Percentiles rank a stretch among this genome's conserved stretches.
Conservation (phyloP, 495 filamentous ascomycete species). For the Hyaloscypha finlandica region DNA sequence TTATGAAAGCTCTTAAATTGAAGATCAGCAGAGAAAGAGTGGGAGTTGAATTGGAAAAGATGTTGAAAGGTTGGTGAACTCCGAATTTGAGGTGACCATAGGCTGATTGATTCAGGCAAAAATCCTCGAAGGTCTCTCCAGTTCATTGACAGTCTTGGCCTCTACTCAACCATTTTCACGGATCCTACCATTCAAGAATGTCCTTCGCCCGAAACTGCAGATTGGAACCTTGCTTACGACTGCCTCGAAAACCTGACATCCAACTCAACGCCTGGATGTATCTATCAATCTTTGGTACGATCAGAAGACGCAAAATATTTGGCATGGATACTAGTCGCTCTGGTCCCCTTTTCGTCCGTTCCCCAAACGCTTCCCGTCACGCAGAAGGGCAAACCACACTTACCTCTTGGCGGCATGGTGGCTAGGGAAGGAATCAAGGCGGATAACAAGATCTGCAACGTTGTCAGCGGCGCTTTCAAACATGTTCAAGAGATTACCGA, state of each 20-base stretch:
- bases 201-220: conserved; percentile 38
- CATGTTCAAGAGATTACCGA: conserved; percentile 60
- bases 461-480: conserved; percentile 64
- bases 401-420: conserved; percentile 55
- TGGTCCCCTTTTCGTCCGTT: conserved; percentile 74
- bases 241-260: conserved; percentile 46
- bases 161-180: conserved; percentile 83
- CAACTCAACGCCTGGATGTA: conserved; percentile 49
- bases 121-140: conserved; percentile 67
- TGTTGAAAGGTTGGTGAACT: conserved; percentile 67
- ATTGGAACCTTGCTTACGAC: conserved; percentile 55
- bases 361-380: conserved; percentile 43
- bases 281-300: conserved; percentile 57
- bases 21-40: conserved; percentile 95
- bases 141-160: conserved; percentile 70
- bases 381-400: conserved; percentile 46
- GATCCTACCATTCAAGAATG: conserved; percentile 51
- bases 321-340: conserved; percentile 74
- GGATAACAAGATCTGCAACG: conserved; percentile 66
- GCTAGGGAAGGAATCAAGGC: conserved; percentile 79
- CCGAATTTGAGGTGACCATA: conserved; percentile 8
- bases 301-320: conserved; percentile 61
- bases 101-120: conserved; percentile 50
- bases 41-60: conserved; percentile 83
- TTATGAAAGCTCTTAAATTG: conserved; percentile 71